Evolutionary conservation across 2,329 filamentous ascomycete species (phyloP).

Genomic region (Aulographum hederae): DNA sequence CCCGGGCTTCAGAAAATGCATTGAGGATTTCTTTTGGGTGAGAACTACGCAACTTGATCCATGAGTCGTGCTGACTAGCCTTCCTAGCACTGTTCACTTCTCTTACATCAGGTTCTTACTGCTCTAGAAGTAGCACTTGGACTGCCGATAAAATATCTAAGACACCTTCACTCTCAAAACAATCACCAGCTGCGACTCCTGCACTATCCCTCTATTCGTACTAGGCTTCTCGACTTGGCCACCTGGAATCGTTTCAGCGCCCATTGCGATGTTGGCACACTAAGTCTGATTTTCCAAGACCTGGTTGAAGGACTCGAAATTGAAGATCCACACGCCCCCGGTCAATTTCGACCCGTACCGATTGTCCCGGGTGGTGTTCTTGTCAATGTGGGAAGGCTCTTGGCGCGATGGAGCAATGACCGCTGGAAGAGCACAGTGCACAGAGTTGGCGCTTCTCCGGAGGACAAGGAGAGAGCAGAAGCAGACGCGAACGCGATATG

Average conservation of each 20-base stretch:
- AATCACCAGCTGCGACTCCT: constrained; percentile 18
- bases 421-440: constrained; percentile 2
- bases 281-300: constrained; percentile 25
- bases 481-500: no score
- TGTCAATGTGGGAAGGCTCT: constrained; percentile 21
- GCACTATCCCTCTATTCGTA: constrained; percentile 19
- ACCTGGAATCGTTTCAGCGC: constrained; percentile 18
- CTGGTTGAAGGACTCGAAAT: constrained; percentile 21
- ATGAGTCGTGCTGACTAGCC: no score
- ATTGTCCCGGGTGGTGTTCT: constrained; percentile 16
- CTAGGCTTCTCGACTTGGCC: constrained; percentile 9
- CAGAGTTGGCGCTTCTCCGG: constrained; percentile 5
- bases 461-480: constrained; percentile 9
- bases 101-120: constrained; percentile 12
- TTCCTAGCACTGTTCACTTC: constrained; percentile 7
- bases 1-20: constrained; percentile 17
- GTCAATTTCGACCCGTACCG: constrained; percentile 12
- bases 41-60: no score
- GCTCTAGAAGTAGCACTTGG: constrained; percentile 11
- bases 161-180: constrained; percentile 10
- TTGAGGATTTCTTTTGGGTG: constrained; percentile 12
- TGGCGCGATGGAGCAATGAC: constrained; percentile 20
- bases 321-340: constrained; percentile 12
- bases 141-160: constrained; percentile 10
- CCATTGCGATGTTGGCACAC: constrained; percentile 23